Evolutionary conservation across 805 yeast genomes (phyloP), one percentile per base, ranked within the genome.

Genomic region (Maudiozyma saulgeensis): DNA sequence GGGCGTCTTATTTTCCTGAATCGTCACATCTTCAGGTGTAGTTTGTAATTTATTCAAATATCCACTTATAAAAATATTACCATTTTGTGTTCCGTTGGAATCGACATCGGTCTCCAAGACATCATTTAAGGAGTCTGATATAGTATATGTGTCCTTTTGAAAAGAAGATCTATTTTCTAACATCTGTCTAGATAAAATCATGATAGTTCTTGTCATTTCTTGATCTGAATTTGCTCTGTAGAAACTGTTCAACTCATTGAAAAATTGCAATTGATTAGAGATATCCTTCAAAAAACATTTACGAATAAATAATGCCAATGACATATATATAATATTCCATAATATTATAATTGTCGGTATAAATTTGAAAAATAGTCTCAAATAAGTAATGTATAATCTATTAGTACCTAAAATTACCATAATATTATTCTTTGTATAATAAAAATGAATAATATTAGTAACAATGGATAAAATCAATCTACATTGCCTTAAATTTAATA

Each of bases 401-500:
- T 21, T 15, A 13, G 26, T 13, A 23, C 13, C 25, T 9, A 19
- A 21, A 1, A 41, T 18, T 11, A 38, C 45, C 19, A 42, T 15
- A 18, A 28, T 16, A 19, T 42, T 42, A 11, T 26, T 16, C 23
- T 31, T 40, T 13, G 40, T 56, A 84, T 73, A 43, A 68, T 64
- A 6, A 69, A 57, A 28, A 39, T 25, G 46, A 12, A 19, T 1
- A 3, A 85, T 59, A 42, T 83, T 77, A 4, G 69, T 56, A 1
- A 76, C 49, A 2, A 85, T 63, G 49, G 87, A 82, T 0, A 87
- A 81, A 1, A 84, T 67, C 47, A 88, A 69, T 45, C 89, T 70
- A 60, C 76, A 82, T 49, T 70, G 68, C 54, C 79, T 76, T 34
- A 67, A 56, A 53, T 79, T 73, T 35, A 79, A 59, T 44, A 84